Percentiles rank a stretch among this genome's conserved stretches.
These are phyloP conservation scores for Penicillium malachiteum DNA, from an alignment of 495 filamentous ascomycete genomes.

Conservation along the genomic window DNA sequence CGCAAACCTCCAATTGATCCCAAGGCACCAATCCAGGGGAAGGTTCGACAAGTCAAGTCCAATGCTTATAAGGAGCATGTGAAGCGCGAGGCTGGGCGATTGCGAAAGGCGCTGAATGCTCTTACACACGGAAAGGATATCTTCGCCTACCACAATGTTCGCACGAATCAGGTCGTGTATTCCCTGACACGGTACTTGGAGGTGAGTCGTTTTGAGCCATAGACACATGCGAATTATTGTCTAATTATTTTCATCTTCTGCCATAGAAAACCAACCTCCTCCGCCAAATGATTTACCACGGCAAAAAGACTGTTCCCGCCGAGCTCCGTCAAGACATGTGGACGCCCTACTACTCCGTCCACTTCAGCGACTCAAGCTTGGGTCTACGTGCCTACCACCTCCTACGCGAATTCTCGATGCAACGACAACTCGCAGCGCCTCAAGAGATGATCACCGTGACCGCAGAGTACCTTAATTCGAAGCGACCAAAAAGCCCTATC, in stretches of 20 bases:
- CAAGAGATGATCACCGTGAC: conserved; percentile 50
- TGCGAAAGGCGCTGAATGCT: conserved; percentile 48
- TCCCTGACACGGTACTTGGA: conserved; percentile 67
- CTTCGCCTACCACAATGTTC: conserved; percentile 78
- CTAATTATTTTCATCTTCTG: conserved; percentile 2
- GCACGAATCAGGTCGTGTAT: conserved; percentile 81
- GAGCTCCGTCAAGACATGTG: conserved; percentile 88
- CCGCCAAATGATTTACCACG: conserved; percentile 78
- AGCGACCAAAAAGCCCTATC: conserved; percentile 61
- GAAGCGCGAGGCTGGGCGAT: conserved; percentile 38
- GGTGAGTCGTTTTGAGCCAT: conserved; percentile 43
- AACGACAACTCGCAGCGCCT: conserved; percentile 45
- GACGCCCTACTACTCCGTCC: conserved; percentile 73
- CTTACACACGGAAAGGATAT: conserved; percentile 65
- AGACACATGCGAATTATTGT: neutral
- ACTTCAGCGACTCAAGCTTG: conserved; percentile 61
- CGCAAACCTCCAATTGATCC: conserved; percentile 42
- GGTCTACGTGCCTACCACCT: conserved; percentile 75
- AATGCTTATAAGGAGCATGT: conserved; percentile 44
- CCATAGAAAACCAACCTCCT: conserved; percentile 63
- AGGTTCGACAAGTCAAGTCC: conserved; percentile 33
- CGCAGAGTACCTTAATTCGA: conserved; percentile 46
- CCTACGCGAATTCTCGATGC: conserved; percentile 72
- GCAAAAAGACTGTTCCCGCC: conserved; percentile 82
- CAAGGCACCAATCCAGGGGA: conserved; percentile 40